Evolutionary conservation across 192 early-diverging fungal species (phyloP), one percentile per base, ranked within the genome.

Genomic region (Linnemannia exigua): DNA sequence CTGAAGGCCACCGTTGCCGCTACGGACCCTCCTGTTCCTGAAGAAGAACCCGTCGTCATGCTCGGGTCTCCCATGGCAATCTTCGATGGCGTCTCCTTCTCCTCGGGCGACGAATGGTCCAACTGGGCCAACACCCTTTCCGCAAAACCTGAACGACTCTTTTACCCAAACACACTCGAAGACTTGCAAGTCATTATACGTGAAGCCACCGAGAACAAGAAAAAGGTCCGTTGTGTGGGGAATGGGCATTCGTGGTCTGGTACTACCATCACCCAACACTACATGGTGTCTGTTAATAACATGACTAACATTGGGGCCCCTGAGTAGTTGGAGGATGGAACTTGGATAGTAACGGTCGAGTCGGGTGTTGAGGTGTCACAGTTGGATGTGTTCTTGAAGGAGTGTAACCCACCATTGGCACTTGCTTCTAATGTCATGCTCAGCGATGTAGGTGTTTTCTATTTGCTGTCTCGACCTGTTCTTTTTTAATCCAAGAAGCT

Each of bases 141-240:
- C 4, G 66, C 37, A 16, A 71, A 76, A 5, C 86, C 88, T 5
- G 82, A 75, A 33, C 41, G 71, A 28, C 84, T 77, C 16, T 89
- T 88, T 33, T 66, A 84, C n/a, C 88, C 88, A 7, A 72, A 66
- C 17, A 85, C 22, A 1, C 52, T 89, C 3, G 20, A 77, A 19
- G 88, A 89, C 58, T 76, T 87, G 8, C 41, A 88, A 61, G 52
- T 63, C 36, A 84, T 88, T 72, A 76, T 88, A 25, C 72, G 82
- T 2, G 31, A 67, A 5, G 87, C 88, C 28, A 76, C 63, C 20
- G 58, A 73, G 8, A 47, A 84, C 46, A 72, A 76, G 31, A 87
- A 86, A 25, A 81, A 81, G 68, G 79, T 88, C 37, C 88, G 87
- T 8, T 85, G 87, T 54, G 76, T 78, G 1, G 87, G 82, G 28